phyloP scores from a whole-genome alignment of 1,139 yeast species.

The Diutina neorugosa region DNA sequence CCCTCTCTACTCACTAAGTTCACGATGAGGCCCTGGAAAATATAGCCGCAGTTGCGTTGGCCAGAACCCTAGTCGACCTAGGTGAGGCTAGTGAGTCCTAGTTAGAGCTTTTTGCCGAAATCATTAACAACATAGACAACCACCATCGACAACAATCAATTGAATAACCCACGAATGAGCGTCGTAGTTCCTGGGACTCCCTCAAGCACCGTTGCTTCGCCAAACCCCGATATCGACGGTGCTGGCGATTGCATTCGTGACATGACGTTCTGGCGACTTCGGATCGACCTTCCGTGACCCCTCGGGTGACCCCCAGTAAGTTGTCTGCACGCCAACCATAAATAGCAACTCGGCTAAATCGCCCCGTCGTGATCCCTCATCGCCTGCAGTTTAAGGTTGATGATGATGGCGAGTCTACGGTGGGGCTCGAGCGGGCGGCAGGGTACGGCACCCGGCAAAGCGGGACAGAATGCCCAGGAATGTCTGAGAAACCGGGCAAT shows the following conservation, averaged over 20 bases:
- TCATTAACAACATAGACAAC: no score
- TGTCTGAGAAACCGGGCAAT: neutral
- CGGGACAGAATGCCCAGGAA: neutral
- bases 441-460: neutral
- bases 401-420: neutral
- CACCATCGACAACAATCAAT: no score
- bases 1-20: no score
- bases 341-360: neutral
- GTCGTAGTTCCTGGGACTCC: no score
- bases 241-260: neutral
- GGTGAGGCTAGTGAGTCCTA: neutral
- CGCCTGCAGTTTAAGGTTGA: neutral
- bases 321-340: neutral
- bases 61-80: neutral
- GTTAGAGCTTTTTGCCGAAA: no score
- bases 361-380: neutral
- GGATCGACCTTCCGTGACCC: neutral
- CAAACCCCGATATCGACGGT: no score
- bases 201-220: no score
- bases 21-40: no score
- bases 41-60: neutral
- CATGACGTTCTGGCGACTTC: neutral
- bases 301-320: neutral
- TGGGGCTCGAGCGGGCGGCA: neutral
- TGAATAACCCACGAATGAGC: no score